These are phyloP conservation scores for Albifimbria verrucaria DNA, from an alignment of 2,329 filamentous ascomycete species.

Conservation along the genomic window DNA sequence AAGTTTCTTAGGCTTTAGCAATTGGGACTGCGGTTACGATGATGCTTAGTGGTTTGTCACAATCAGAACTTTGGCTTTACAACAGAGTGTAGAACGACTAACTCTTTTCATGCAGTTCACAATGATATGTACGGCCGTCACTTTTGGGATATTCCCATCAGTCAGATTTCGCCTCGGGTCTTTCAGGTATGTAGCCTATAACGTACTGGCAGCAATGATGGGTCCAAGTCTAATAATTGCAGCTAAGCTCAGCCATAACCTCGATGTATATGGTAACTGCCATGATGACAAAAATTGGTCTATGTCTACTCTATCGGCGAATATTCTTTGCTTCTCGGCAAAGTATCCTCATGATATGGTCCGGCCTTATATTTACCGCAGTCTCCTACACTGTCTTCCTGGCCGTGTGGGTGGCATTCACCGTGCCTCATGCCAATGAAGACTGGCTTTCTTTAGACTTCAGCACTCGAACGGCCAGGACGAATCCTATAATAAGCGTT, in stretches of 20 bases:
- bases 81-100: neutral
- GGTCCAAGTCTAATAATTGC: neutral
- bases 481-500: neutral
- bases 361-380: neutral
- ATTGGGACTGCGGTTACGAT: neutral
- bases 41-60: neutral
- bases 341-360: neutral
- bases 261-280: neutral
- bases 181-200: neutral
- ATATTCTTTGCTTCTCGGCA: neutral
- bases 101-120: neutral
- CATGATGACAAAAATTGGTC: neutral
- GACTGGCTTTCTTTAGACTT: neutral
- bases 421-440: neutral
- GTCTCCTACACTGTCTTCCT: neutral
- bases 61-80: neutral
- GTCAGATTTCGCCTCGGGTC: neutral
- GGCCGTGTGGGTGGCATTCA: slow-evolving; percentile 1
- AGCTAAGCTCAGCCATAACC: neutral
- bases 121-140: neutral
- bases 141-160: neutral
- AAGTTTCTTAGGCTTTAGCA: neutral
- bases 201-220: neutral
- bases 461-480: neutral
- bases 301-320: neutral